Percentiles rank a stretch among this genome's conserved stretches.
These are phyloP conservation scores for Coemansia sp. DNA, from an alignment of 192 early-diverging fungal genomes.

Conservation along the genomic window DNA sequence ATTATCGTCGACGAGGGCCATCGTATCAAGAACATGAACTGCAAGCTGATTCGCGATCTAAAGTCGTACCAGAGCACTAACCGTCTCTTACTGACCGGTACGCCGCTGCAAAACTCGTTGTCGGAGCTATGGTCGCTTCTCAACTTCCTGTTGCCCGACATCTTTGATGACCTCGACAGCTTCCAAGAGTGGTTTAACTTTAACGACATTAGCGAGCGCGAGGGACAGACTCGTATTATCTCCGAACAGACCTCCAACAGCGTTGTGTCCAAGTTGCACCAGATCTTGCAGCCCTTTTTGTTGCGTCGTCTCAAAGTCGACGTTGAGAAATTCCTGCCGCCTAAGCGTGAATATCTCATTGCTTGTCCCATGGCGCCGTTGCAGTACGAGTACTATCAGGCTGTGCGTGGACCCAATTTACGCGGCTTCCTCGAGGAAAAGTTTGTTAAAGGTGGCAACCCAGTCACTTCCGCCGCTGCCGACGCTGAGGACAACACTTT, in stretches of 20 bases:
- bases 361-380: slow-evolving; percentile 73
- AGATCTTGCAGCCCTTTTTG: slow-evolving; percentile 79
- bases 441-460: background rate
- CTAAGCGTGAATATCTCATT: slow-evolving; percentile 88
- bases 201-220: slow-evolving; percentile 68
- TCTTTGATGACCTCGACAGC: slow-evolving; percentile 86
- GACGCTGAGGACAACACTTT: slow-evolving; percentile 18
- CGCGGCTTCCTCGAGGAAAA: slow-evolving; percentile 61
- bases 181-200: slow-evolving; percentile 91
- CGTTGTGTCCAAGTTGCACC: slow-evolving; percentile 82
- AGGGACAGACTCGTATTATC: slow-evolving; percentile 66
- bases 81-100: slow-evolving; percentile 88
- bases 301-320: slow-evolving; percentile 66
- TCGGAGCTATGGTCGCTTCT: slow-evolving; percentile 94
- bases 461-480: background rate
- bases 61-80: slow-evolving; percentile 86
- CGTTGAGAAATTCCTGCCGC: slow-evolving; percentile 88
- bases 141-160: slow-evolving; percentile 94
- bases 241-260: slow-evolving; percentile 68
- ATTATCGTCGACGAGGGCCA: slow-evolving; percentile 97
- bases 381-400: slow-evolving; percentile 77
- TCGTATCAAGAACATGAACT: slow-evolving; percentile 95
- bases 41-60: slow-evolving; percentile 85
- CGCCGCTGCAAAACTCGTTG: slow-evolving; percentile 94
- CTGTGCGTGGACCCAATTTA: slow-evolving; percentile 63